Evolutionary conservation across 1,139 yeast genomes (phyloP), one percentile per base, ranked within the genome.

Genomic region (Meyerozyma elateridarum): DNA sequence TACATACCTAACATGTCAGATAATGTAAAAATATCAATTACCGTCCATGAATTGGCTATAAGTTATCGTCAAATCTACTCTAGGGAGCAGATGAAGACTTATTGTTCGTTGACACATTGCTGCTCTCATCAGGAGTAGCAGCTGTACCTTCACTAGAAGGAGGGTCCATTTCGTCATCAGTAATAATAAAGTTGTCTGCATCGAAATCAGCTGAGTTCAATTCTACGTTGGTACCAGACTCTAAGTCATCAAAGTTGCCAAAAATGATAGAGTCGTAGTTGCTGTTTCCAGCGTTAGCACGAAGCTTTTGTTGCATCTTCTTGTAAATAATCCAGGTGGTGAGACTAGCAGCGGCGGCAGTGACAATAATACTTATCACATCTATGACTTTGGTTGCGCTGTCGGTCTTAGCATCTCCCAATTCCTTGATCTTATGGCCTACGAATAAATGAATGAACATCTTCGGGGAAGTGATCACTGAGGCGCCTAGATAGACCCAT

Each of bases 381-480:
- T 88, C 93, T 8, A 84, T 63, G 16, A 81, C 32, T 46, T 73
- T 75, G 4, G 82, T 62, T 2, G 70, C 52, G 3, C 65, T 45
- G 25, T 79, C 73, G 34, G 73, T 70, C 4, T 73, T 64, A 4
- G 50, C 59, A 35, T 75, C 75, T 1, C 95, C 93, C 35, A 91
- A 61, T 33, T 73, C 75, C 37, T 80, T 84, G 27, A 91, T 54
- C 39, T 88, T 76, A 33, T 78, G 73, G 4, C 97, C 98, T 29
- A 88, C 75, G 51, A 87, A 89, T 6, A 85, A 61, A 49, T 84
- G 89, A 36, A 87, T 66, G 22, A 85, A 53, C 39, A 85, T 61
- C 52, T 91, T 89, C 3, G 97, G 97, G 0, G 94, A 75, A 1
- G 95, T 79, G 17, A 85, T 51, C 0, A 77, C 46, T 11, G 91